Conservation (phyloP, 495 filamentous ascomycete genomes). For the Podospora conica region DNA sequence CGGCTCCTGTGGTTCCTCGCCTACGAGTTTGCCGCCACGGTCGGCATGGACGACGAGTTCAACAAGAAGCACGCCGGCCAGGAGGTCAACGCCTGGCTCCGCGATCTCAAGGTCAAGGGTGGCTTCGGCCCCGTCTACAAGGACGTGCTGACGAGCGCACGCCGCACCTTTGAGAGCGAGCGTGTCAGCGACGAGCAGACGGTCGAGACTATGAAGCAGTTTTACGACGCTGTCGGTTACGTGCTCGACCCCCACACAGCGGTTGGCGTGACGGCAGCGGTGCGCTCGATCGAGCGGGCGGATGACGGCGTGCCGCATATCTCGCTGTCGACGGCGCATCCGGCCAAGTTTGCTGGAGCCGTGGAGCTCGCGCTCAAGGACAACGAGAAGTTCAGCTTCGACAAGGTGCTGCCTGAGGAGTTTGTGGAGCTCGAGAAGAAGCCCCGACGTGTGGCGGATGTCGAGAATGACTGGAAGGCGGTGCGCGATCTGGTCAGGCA, state of each 20-base stretch:
- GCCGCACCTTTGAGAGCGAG: conserved; percentile 70
- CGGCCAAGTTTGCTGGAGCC: conserved; percentile 81
- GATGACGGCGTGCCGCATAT: conserved; percentile 52
- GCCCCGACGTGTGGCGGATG: conserved; percentile 53
- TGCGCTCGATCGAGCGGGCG: conserved; percentile 54
- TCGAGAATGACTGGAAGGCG: conserved; percentile 44
- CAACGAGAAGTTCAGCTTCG: conserved; percentile 62
- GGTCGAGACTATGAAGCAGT: conserved; percentile 59
- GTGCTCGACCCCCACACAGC: conserved; percentile 90
- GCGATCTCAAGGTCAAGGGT: conserved; percentile 66
- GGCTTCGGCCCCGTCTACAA: conserved; percentile 69
- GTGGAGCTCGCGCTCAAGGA: conserved; percentile 68
- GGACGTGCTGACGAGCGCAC: conserved; percentile 58
- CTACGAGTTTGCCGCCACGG: conserved; percentile 50
- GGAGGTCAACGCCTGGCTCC: conserved; percentile 64
- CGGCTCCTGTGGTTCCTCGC: conserved; percentile 90
- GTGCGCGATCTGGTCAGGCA: conserved; percentile 51
- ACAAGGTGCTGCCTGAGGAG: conserved; percentile 69
- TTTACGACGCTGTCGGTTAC: conserved; percentile 62
- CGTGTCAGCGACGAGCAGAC: conserved; percentile 76
- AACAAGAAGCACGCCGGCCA: conserved; percentile 56
- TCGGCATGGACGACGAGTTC: conserved; percentile 52
- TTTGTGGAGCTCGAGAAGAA: conserved; percentile 65
- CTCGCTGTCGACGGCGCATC: conserved; percentile 84
- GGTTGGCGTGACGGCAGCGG: conserved; percentile 69